phyloP scores from a whole-genome alignment of 768 basidiomycete genomes.

The Tricholoma sp. region DNA sequence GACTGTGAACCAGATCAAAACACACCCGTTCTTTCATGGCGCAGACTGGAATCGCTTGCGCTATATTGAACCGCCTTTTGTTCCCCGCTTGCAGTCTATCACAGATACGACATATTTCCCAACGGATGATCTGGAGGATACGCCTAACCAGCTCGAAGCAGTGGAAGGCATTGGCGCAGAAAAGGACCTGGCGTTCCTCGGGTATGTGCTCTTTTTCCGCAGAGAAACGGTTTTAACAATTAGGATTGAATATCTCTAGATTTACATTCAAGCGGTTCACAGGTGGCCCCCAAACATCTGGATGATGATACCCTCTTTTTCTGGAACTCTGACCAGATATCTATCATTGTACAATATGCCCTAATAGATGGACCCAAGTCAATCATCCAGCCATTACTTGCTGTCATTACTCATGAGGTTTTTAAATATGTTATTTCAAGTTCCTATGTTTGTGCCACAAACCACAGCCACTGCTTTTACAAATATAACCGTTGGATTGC shows the following conservation, averaged over 20 bases:
- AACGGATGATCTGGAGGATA: conserved; percentile 82
- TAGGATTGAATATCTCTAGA: conserved; percentile 29
- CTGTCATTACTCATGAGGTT: too few relatives aligned
- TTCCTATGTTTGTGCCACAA: too few relatives aligned
- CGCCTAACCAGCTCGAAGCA: conserved; percentile 52
- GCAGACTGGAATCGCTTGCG: conserved; percentile 93
- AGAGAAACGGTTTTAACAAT: conserved; percentile 5
- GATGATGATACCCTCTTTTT: conserved; percentile 2
- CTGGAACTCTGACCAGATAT: background rate
- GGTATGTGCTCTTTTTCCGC: conserved; percentile 32
- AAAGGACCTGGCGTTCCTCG: conserved; percentile 65
- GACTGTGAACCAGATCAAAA: conserved; percentile 82
- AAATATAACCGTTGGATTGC: too few relatives aligned
- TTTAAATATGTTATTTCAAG: too few relatives aligned
- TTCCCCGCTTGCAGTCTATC: conserved; percentile 86
- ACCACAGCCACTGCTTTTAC: too few relatives aligned
- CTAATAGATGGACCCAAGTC: background rate
- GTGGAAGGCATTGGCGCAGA: conserved; percentile 61
- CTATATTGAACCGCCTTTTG: conserved; percentile 93
- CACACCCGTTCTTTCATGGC: conserved; percentile 91
- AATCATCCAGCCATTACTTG: too few relatives aligned
- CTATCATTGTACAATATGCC: conserved; percentile 10
- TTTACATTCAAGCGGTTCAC: conserved; percentile 83
- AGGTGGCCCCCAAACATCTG: conserved; percentile 25
- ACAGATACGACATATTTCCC: conserved; percentile 98